These are phyloP conservation scores for Botrytis deweyae DNA, from an alignment of 2,329 filamentous ascomycete species.

Conservation along the genomic window DNA sequence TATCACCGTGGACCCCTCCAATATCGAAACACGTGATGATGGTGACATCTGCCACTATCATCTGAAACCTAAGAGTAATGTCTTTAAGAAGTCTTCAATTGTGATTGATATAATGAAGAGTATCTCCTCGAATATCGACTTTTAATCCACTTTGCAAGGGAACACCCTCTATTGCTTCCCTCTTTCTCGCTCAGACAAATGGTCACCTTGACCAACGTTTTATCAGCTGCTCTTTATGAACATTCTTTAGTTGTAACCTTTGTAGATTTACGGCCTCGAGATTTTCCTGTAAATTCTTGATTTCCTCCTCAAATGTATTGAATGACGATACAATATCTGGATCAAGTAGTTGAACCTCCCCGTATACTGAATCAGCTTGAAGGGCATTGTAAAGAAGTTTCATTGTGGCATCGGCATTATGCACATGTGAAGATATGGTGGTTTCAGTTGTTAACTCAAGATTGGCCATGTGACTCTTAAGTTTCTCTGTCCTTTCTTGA, in stretches of 20 bases:
- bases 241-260: slow-evolving; percentile 43
- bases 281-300: slow-evolving; percentile 42
- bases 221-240: slow-evolving; percentile 51
- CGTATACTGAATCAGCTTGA: slow-evolving; percentile 52
- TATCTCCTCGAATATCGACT: neutral
- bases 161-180: neutral
- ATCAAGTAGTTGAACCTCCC: slow-evolving; percentile 51
- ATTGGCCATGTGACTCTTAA: slow-evolving; percentile 46
- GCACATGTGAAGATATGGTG: slow-evolving; percentile 44
- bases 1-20: neutral
- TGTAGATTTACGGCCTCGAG: slow-evolving; percentile 42
- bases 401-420: slow-evolving; percentile 50
- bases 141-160: neutral
- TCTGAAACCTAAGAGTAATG: slow-evolving; percentile 14
- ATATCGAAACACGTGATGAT: slow-evolving; percentile 14
- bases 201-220: slow-evolving; percentile 43
- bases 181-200: slow-evolving; percentile 14
- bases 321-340: slow-evolving; percentile 53
- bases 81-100: slow-evolving; percentile 5
- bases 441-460: slow-evolving; percentile 53
- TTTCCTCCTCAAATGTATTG: slow-evolving; percentile 38
- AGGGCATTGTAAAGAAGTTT: slow-evolving; percentile 52
- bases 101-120: slow-evolving; percentile 18
- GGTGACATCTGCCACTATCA: slow-evolving; percentile 23
- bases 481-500: slow-evolving; percentile 45